phyloP scores from a whole-genome alignment of 2,329 filamentous ascomycete species.

The Fusarium dlaminii region DNA sequence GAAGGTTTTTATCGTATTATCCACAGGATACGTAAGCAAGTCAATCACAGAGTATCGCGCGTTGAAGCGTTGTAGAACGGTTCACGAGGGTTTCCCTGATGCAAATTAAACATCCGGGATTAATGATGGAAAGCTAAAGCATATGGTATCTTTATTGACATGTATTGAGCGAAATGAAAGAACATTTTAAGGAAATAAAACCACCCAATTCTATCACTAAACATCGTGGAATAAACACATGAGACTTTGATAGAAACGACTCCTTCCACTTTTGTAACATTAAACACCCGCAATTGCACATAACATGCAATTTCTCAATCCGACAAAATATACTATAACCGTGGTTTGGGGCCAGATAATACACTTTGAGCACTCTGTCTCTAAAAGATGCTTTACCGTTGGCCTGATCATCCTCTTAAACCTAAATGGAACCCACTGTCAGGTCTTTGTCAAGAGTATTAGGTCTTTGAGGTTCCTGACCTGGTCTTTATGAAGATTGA shows the following conservation, averaged over 20 bases:
- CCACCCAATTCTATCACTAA: rapidly evolving
- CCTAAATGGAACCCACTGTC: background rate
- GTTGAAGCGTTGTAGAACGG: background rate
- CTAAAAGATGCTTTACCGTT: background rate
- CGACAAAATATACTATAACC: background rate
- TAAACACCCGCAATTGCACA: background rate
- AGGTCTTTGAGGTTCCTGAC: background rate
- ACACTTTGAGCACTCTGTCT: background rate
- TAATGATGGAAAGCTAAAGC: background rate
- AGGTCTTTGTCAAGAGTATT: background rate
- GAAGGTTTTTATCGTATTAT: background rate
- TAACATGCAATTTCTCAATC: background rate
- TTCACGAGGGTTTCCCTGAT: background rate
- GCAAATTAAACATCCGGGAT: rapidly evolving
- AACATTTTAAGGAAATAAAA: background rate
- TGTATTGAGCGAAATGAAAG: background rate
- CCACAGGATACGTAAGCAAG: background rate
- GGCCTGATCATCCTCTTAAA: too few relatives aligned
- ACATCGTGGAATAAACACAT: too few relatives aligned
- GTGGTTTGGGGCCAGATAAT: background rate
- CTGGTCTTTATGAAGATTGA: background rate
- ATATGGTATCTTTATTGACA: too few relatives aligned
- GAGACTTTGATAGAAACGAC: too few relatives aligned
- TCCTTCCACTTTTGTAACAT: background rate
- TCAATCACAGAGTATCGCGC: background rate